These are phyloP conservation scores for Aspergillus glaucus DNA, from an alignment of 2,329 filamentous ascomycete genomes.

Conservation along the genomic window DNA sequence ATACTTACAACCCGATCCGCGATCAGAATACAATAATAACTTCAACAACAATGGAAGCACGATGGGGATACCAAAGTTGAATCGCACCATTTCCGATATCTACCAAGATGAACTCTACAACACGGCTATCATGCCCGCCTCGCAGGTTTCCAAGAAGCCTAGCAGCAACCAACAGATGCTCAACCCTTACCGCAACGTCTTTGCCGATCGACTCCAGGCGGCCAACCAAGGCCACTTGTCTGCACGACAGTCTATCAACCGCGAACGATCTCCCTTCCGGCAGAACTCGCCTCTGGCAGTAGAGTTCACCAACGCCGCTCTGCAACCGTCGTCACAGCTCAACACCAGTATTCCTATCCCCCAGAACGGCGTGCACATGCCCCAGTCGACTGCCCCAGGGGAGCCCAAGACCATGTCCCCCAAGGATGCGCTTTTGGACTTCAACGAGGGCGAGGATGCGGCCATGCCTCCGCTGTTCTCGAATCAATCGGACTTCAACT, in stretches of 20 bases:
- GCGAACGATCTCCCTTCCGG: constrained; percentile 76
- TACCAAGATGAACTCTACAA: constrained; percentile 82
- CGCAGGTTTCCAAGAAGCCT: constrained; percentile 32
- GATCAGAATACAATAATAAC: constrained; percentile 49
- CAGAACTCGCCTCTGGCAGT: constrained; percentile 59
- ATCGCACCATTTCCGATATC: constrained; percentile 78
- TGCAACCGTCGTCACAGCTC: constrained; percentile 34
- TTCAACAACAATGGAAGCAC: constrained; percentile 24
- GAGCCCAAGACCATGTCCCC: constrained; percentile 85
- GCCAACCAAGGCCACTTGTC: constrained; percentile 68
- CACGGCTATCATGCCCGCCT: constrained; percentile 32
- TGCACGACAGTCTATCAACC: constrained; percentile 51
- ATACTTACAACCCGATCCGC: constrained; percentile 60
- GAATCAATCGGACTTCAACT: constrained; percentile 49
- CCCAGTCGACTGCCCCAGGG: constrained; percentile 15
- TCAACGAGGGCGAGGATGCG: constrained; percentile 63
- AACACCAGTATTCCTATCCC: constrained; percentile 30
- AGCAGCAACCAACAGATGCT: constrained; percentile 27
- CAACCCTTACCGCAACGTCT: constrained; percentile 55
- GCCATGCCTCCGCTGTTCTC: constrained; percentile 67
- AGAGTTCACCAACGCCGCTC: constrained; percentile 33
- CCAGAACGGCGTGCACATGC: constrained; percentile 26
- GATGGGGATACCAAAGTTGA: constrained; percentile 63
- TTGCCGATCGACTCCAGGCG: constrained; percentile 70
- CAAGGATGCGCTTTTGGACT: constrained; percentile 84